Evolutionary conservation across 2,329 filamentous ascomycete genomes (phyloP), one percentile per base, ranked within the genome.

Genomic region (Fusarium sp.): DNA sequence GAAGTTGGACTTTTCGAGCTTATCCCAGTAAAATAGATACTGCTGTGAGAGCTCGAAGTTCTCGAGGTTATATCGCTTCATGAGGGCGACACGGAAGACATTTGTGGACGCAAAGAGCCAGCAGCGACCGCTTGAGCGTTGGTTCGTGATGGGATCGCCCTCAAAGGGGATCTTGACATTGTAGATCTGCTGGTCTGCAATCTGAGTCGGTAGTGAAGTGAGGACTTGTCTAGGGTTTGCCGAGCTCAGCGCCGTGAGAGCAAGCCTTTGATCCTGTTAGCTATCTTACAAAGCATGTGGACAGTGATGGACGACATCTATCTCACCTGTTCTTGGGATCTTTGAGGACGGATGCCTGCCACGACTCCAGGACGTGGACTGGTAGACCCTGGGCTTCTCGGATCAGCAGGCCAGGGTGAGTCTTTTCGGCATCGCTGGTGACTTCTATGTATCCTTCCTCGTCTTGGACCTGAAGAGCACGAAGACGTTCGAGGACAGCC

Each of bases 31-130:
- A 78, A 94, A 96, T 4, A 96, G 83, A 70, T 96, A 96, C 1
- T 88, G 82, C 76, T 96, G 93, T 27, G 89, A 93, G n/a, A 97
- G 81, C 79, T 96, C 91, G 70, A 96, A 96, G 49, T 84, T 81
- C 42, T 88, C 84, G 17, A 96, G 84, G 62, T 87, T 85, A 75
- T 96, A 90, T 69, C 88, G 88, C 76, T 91, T 89, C 89, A 95
- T 94, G 42, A 96, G 81, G 1, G 92, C 89, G n/a, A 96, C 84
- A 25, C 93, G 89, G 77, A 96, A 95, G 52, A 96, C 88, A 68
- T 96, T 96, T n/a, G 91, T 95, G 5, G 90, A 87, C 1, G 93
- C 93, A 68, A 97, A 97, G 61, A 96, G 85, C 93, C 93, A 97
- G 80, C 93, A 97, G 63, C 93, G 84, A 8, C 92, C 93, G 3